A percentile compares a stretch with the other conserved stretches of the same genome.
These are phyloP conservation scores for Yamadazyma songkhlaensis DNA, from an alignment of 1,139 yeast genomes.

Conservation along the genomic window DNA sequence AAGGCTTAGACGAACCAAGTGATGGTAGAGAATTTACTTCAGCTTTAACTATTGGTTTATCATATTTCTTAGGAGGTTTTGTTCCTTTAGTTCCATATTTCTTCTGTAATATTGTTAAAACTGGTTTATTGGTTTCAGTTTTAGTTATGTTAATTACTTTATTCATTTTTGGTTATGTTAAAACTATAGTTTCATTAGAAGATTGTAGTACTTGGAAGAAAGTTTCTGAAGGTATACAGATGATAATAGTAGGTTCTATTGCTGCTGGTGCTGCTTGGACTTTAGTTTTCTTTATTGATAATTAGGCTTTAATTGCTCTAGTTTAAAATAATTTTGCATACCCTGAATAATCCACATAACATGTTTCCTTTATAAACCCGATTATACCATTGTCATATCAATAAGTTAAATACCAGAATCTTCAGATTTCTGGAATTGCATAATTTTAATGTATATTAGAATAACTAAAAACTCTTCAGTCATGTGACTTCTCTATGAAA, in stretches of 20 bases:
- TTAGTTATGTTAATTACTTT: constrained; percentile 81
- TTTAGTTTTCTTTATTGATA: constrained; percentile 74
- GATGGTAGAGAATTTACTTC: constrained; percentile 74
- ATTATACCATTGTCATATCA: too few relatives aligned
- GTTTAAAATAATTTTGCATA: neutral
- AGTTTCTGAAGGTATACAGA: constrained; percentile 77
- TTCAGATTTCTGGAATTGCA: too few relatives aligned
- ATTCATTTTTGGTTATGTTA: constrained; percentile 82
- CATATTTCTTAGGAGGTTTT: constrained; percentile 78
- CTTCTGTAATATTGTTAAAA: constrained; percentile 67
- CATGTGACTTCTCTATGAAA: too few relatives aligned
- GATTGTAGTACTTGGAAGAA: constrained; percentile 64
- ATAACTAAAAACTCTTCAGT: too few relatives aligned
- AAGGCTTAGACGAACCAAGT: constrained; percentile 78
- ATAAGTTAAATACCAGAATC: too few relatives aligned
- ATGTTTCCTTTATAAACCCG: too few relatives aligned
- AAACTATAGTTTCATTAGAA: constrained; percentile 78
- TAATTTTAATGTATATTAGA: too few relatives aligned
- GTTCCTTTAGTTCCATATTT: constrained; percentile 79
- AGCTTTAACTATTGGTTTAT: constrained; percentile 71
- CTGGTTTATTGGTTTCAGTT: constrained; percentile 75
- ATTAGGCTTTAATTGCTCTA: constrained; percentile 9
- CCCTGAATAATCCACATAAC: too few relatives aligned
- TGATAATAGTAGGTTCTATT: constrained; percentile 88
- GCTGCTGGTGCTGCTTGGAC: constrained; percentile 99